These are phyloP conservation scores for Fusarium sp. DNA, from an alignment of 2,329 filamentous ascomycete species.

Conservation along the genomic window DNA sequence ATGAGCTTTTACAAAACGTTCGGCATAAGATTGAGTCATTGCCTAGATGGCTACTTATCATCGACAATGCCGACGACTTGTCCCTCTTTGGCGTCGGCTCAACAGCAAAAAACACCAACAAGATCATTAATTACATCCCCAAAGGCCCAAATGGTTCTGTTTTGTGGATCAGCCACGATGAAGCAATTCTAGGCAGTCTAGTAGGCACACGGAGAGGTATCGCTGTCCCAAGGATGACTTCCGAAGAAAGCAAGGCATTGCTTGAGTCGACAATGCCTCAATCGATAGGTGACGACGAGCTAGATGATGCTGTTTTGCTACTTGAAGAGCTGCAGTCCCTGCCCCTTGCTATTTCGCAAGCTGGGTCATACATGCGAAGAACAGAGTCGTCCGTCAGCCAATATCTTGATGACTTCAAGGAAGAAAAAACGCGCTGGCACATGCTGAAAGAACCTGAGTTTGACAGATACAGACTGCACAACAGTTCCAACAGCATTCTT, in stretches of 20 bases:
- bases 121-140: slow-evolving; percentile 40
- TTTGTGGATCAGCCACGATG: slow-evolving; percentile 48
- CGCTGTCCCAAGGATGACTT: slow-evolving; percentile 37
- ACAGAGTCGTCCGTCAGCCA: slow-evolving; percentile 34
- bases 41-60: slow-evolving; percentile 44
- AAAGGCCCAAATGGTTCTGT: slow-evolving; percentile 39
- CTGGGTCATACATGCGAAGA: slow-evolving; percentile 45
- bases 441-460: slow-evolving; percentile 33
- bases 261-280: not conserved
- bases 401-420: slow-evolving; percentile 41
- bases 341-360: slow-evolving; percentile 48
- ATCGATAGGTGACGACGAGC: not conserved
- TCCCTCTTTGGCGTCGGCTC: slow-evolving; percentile 39
- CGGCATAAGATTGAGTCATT: slow-evolving; percentile 26
- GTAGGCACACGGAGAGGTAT: slow-evolving; percentile 36
- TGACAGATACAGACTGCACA: slow-evolving; percentile 43
- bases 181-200: slow-evolving; percentile 40
- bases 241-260: slow-evolving; percentile 19
- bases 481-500: slow-evolving; percentile 47
- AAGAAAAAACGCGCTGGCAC: slow-evolving; percentile 37
- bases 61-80: slow-evolving; percentile 49
- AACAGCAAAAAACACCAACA: not conserved
- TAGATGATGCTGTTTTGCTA: slow-evolving; percentile 10
- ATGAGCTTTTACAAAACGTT: slow-evolving; percentile 34
- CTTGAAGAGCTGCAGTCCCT: slow-evolving; percentile 42